A percentile compares a stretch with the other conserved stretches of the same genome.
These are phyloP conservation scores for Spirogloea muscicola DNA, from an alignment of 139 green algal species.

Conservation along the genomic window DNA sequence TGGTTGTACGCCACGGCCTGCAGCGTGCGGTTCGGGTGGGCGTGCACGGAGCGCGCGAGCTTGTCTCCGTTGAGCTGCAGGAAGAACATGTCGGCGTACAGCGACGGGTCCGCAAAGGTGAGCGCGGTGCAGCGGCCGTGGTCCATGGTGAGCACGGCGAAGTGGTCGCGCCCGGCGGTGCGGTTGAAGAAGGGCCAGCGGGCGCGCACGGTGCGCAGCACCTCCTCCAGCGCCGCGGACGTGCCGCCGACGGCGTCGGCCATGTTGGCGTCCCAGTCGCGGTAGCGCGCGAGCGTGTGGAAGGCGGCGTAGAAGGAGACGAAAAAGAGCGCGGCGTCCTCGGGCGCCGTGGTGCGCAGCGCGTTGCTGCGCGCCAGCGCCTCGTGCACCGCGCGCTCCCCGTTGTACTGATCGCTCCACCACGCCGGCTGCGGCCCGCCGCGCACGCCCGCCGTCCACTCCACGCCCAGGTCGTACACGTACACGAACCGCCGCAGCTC, in stretches of 20 bases:
- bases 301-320: constrained; percentile 16
- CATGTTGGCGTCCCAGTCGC: constrained; percentile 17
- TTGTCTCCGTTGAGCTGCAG: constrained; percentile 33
- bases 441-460: constrained; percentile 10
- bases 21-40: constrained; percentile 9
- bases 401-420: constrained; percentile 26
- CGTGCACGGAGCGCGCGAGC: constrained; percentile 21
- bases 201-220: background rate
- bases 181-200: constrained; percentile 48
- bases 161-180: constrained; percentile 44
- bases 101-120: constrained; percentile 8
- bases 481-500: constrained; percentile 14
- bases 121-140: constrained; percentile 28
- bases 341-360: constrained; percentile 18
- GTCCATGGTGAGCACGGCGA: constrained; percentile 35
- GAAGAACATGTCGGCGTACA: constrained; percentile 42
- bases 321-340: constrained; percentile 18
- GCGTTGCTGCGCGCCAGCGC: background rate
- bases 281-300: constrained; percentile 1
- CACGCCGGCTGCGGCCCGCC: background rate
- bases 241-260: constrained; percentile 5
- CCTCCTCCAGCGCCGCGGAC: background rate
- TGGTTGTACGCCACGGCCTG: constrained; percentile 36
- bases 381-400: constrained; percentile 11
- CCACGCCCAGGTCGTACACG: constrained; percentile 11